phyloP scores from a whole-genome alignment of 371 early-diverging fungal species.

The Haplosporangium sp. region DNA sequence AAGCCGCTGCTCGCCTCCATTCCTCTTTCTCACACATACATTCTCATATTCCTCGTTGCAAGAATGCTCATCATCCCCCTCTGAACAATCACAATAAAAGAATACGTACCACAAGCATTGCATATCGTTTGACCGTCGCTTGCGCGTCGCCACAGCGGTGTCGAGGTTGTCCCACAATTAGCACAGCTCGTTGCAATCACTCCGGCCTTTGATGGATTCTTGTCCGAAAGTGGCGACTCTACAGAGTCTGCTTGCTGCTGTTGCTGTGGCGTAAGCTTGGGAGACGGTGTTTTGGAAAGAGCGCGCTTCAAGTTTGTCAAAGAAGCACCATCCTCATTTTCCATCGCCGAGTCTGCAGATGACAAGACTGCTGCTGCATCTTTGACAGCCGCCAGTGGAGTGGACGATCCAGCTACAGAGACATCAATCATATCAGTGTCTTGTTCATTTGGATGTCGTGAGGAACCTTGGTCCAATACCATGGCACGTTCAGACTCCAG shows the following conservation, averaged over 20 bases:
- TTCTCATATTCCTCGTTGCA: no score
- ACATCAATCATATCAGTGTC: slow-evolving; percentile 38
- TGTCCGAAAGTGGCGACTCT: slow-evolving; percentile 9
- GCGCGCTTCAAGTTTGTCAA: slow-evolving; percentile 1
- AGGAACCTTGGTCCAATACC: slow-evolving; percentile 12
- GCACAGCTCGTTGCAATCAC: slow-evolving; percentile 73
- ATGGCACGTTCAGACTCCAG: slow-evolving; percentile 8
- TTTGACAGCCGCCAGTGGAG: background rate
- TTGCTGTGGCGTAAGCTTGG: slow-evolving; percentile 18
- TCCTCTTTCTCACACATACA: background rate
- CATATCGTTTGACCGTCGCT: slow-evolving; percentile 86
- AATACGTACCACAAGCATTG: slow-evolving; percentile 88
- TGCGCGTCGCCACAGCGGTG: slow-evolving; percentile 94
- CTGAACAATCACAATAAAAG: background rate
- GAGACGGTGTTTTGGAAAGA: slow-evolving; percentile 21
- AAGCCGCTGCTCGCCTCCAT: background rate
- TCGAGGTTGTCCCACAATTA: slow-evolving; percentile 91
- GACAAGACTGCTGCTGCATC: background rate
- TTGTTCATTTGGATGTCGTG: slow-evolving; percentile 8
- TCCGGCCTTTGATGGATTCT: slow-evolving; percentile 10
- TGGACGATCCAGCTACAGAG: slow-evolving; percentile 18
- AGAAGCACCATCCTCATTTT: slow-evolving; percentile 11
- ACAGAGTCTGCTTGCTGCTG: background rate
- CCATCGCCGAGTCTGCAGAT: slow-evolving; percentile 14
- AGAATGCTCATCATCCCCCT: no score